Percentiles rank a stretch among this genome's conserved stretches.
Evolutionary conservation across 495 filamentous ascomycete genomes (phyloP).

Genomic region (Trichoderma reesei): DNA sequence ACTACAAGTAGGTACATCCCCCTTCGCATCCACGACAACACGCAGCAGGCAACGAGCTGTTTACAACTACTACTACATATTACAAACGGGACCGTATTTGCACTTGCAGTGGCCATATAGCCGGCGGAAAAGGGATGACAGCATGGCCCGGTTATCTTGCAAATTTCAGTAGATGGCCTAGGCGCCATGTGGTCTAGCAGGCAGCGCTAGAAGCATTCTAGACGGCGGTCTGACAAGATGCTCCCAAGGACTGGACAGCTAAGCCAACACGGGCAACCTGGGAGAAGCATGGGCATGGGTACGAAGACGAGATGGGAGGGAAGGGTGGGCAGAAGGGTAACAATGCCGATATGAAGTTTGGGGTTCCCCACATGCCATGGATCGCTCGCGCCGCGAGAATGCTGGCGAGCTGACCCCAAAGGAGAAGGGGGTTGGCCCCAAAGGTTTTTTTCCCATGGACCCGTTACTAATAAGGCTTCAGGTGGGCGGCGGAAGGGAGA

Average conservation of each 20-base stretch:
- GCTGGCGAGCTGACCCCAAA: not conserved
- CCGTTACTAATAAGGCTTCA: not conserved
- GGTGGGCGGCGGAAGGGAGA: not conserved
- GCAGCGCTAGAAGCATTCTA: constrained; percentile 4
- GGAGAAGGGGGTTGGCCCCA: not conserved
- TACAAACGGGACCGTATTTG: too few species aligned
- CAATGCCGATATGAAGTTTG: constrained; percentile 2
- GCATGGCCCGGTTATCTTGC: constrained; percentile 7
- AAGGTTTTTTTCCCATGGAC: not conserved
- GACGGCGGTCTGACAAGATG: constrained; percentile 5
- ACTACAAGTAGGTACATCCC: too few species aligned
- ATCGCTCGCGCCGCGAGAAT: not conserved
- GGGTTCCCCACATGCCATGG: not conserved
- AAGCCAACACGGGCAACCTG: not conserved
- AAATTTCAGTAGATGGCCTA: not conserved
- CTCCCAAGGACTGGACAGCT: not conserved
- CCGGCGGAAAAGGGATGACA: not conserved
- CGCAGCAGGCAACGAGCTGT: not conserved
- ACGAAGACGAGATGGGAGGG: not conserved
- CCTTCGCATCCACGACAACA: too few species aligned
- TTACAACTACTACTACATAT: not conserved
- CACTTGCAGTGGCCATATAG: too few species aligned
- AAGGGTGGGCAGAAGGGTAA: too few species aligned
- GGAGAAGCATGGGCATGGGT: not conserved
- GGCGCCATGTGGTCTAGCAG: not conserved